Conservation (phyloP, 169 alveolate species). For the Plasmodium billcollinsi region DNA sequence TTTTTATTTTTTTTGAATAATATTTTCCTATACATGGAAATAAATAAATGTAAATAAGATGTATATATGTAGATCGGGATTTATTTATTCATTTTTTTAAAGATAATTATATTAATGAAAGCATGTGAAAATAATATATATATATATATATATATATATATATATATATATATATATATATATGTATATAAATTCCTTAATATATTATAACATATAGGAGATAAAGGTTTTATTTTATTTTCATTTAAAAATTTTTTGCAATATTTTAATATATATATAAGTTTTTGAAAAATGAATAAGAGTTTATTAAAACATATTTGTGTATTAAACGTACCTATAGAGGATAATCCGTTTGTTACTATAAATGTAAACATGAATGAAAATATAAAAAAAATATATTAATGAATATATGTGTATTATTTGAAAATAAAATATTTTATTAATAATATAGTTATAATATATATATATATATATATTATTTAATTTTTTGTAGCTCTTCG, state of each 20-base stretch:
- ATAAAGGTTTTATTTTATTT: neutral
- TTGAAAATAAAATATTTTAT: neutral
- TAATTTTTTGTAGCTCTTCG: slow-evolving; percentile 15
- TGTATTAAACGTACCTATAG: slow-evolving; percentile 27
- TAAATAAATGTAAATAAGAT: too few relatives aligned
- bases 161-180: neutral
- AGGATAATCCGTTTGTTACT: slow-evolving; percentile 52
- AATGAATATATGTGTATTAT: neutral
- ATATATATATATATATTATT: neutral
- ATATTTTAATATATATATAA: neutral
- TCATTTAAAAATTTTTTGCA: neutral
- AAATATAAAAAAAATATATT: neutral
- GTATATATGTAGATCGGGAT: too few relatives aligned
- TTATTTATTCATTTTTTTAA: too few relatives aligned
- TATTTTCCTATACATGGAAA: too few relatives aligned
- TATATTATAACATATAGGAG: neutral
- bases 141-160: too few relatives aligned
- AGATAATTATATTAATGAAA: neutral
- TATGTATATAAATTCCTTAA: slow-evolving; percentile 1
- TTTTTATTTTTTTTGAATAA: too few relatives aligned
- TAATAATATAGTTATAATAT: neutral
- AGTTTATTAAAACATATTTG: slow-evolving; percentile 38
- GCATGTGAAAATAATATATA: neutral
- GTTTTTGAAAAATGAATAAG: slow-evolving; percentile 26
- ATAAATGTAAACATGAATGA: slow-evolving; percentile 30